Conservation (phyloP, 805 yeast species). For the Debaryomyces castellii region DNA sequence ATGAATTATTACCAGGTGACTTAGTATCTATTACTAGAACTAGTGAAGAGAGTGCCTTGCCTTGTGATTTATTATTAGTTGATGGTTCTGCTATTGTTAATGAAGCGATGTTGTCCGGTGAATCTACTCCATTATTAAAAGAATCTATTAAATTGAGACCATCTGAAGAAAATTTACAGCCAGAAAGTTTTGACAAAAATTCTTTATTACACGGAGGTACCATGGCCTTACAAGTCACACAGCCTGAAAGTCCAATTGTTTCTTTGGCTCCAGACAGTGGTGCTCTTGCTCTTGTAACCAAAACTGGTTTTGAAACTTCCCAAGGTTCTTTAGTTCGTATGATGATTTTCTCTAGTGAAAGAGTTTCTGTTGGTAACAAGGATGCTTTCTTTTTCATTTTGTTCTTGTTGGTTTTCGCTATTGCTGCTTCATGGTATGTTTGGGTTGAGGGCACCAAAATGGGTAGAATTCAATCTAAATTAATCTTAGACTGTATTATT, state of each 20-base stretch:
- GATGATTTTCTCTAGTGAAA: constrained; percentile 95
- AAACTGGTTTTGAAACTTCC: constrained; percentile 97
- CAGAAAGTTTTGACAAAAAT: constrained; percentile 86
- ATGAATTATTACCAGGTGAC: constrained; percentile 87
- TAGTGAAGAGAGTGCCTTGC: constrained; percentile 85
- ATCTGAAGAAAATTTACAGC: constrained; percentile 58
- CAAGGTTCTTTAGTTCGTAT: constrained; percentile 97
- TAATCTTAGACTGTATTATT: constrained; percentile 91
- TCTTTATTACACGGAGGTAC: constrained; percentile 94
- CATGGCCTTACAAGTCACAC: constrained; percentile 85
- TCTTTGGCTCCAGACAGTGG: constrained; percentile 86
- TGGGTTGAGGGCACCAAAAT: constrained; percentile 96
- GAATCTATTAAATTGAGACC: constrained; percentile 90
- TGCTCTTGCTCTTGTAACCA: constrained; percentile 84
- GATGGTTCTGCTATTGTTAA: constrained; percentile 94
- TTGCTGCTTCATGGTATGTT: constrained; percentile 95
- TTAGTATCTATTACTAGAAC: constrained; percentile 85
- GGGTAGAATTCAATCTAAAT: constrained; percentile 93
- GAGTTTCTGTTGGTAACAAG: constrained; percentile 92
- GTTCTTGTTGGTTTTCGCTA: constrained; percentile 85
- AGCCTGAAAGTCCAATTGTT: constrained; percentile 52
- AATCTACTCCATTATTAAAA: constrained; percentile 93
- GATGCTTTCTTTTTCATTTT: constrained; percentile 92
- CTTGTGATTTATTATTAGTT: constrained; percentile 85
- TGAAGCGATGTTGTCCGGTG: constrained; percentile 99